phyloP scores from a whole-genome alignment of 1,284 basidiomycete species.

The Sanghuangporus baumii region DNA sequence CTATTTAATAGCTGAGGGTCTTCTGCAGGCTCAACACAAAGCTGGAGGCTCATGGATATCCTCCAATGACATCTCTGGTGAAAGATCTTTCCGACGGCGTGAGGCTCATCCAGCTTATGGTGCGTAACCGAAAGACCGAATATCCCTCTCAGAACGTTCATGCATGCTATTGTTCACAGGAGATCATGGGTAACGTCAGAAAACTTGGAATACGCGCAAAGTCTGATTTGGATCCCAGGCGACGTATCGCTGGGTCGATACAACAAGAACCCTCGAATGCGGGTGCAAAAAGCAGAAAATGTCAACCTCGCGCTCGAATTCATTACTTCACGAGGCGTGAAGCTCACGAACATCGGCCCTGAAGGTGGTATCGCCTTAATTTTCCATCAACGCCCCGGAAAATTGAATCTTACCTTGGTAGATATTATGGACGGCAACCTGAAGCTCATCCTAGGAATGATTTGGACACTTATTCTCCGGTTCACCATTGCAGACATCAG shows the following conservation, averaged over 20 bases:
- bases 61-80: constrained; percentile 88
- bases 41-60: constrained; percentile 78
- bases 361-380: constrained; percentile 53
- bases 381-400: background rate
- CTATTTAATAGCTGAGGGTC: constrained; percentile 6
- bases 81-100: constrained; percentile 94
- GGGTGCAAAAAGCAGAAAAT: constrained; percentile 97
- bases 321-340: constrained; percentile 91
- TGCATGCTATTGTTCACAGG: constrained; percentile 39
- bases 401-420: constrained; percentile 26
- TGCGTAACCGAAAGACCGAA: constrained; percentile 1
- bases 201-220: constrained; percentile 1
- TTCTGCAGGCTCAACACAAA: constrained; percentile 85
- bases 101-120: constrained; percentile 89
- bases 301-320: constrained; percentile 95
- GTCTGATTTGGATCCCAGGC: constrained; percentile 39
- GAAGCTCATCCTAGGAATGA: constrained; percentile 97
- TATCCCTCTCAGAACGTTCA: constrained; percentile 11
- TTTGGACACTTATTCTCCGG: constrained; percentile 95
- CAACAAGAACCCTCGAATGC: constrained; percentile 85
- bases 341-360: constrained; percentile 95
- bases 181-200: constrained; percentile 76
- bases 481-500: constrained; percentile 98
- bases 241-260: constrained; percentile 89
- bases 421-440: constrained; percentile 98